These are phyloP conservation scores for Thelonectria rubi DNA, from an alignment of 2,329 filamentous ascomycete species.

Conservation along the genomic window DNA sequence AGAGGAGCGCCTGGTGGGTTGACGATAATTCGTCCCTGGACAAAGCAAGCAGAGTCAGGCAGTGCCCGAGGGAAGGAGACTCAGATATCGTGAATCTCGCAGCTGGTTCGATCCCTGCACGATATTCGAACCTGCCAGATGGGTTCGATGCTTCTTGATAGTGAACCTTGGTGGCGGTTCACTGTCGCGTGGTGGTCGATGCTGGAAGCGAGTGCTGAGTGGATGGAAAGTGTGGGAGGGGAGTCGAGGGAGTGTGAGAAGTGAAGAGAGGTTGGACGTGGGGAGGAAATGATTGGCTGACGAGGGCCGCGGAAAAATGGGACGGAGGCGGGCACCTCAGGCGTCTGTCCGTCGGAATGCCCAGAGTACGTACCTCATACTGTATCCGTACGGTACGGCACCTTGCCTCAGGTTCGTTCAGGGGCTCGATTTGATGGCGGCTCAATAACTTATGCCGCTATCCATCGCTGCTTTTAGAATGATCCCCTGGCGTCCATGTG, in stretches of 20 bases:
- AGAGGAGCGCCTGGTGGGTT: neutral
- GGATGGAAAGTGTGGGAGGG: conserved; percentile 8
- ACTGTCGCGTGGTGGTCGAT: conserved; percentile 19
- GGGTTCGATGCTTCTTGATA: neutral
- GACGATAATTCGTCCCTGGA: neutral
- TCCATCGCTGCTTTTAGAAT: conserved; percentile 2
- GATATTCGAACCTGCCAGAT: conserved; percentile 1
- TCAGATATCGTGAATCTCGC: conserved; percentile 1
- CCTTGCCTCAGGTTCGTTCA: conserved; percentile 8
- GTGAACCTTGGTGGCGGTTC: conserved; percentile 3
- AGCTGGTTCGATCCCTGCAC: conserved; percentile 11
- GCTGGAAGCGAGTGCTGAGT: conserved; percentile 17
- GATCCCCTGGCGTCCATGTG: neutral
- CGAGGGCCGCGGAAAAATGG: neutral
- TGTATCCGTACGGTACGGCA: neutral
- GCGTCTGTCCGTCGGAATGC: neutral
- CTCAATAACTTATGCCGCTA: conserved; percentile 15
- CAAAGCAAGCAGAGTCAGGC: neutral
- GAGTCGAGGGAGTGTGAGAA: neutral
- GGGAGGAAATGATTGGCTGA: conserved; percentile 6
- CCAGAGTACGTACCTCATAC: neutral
- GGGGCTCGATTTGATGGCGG: conserved; percentile 21
- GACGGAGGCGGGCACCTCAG: conserved; percentile 1
- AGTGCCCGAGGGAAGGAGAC: neutral
- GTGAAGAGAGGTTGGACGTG: neutral